Evolutionary conservation across 139 green algal genomes (phyloP).

Genomic region (Pedinophyceae sp.): DNA sequence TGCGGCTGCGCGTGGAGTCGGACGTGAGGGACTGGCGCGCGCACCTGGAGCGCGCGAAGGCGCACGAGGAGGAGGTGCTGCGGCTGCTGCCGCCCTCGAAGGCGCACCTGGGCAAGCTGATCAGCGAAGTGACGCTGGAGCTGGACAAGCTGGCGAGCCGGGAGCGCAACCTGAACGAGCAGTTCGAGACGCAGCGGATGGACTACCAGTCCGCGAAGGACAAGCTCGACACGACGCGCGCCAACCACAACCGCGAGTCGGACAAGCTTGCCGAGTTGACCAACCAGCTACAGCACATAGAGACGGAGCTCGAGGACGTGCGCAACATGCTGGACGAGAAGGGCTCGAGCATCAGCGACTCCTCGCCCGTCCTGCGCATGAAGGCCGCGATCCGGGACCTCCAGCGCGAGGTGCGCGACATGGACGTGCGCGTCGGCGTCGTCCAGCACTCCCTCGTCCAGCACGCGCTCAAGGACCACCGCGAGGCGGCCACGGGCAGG

Average conservation of each 20-base stretch:
- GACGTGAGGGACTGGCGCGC: slow-evolving; percentile 54
- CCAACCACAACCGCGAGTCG: slow-evolving; percentile 24
- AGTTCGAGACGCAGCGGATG: slow-evolving; percentile 38
- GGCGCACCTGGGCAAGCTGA: slow-evolving; percentile 8
- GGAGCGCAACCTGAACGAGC: slow-evolving; percentile 48
- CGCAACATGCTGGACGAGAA: slow-evolving; percentile 47
- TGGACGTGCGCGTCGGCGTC: slow-evolving; percentile 35
- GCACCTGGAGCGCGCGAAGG: slow-evolving; percentile 46
- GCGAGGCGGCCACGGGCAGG: too few species aligned
- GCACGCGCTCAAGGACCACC: slow-evolving; percentile 22
- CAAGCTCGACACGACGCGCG: slow-evolving; percentile 9
- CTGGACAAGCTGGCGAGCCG: slow-evolving; percentile 50
- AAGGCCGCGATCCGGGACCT: slow-evolving; percentile 50
- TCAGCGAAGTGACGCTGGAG: background rate
- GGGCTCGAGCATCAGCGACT: slow-evolving; percentile 55
- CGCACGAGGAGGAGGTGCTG: slow-evolving; percentile 17
- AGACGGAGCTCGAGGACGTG: slow-evolving; percentile 39
- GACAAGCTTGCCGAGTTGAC: slow-evolving; percentile 46
- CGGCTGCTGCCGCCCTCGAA: slow-evolving; percentile 8
- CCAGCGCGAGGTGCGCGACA: slow-evolving; percentile 38
- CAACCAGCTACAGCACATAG: slow-evolving; percentile 41
- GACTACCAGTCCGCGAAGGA: slow-evolving; percentile 32
- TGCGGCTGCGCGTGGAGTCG: slow-evolving; percentile 36
- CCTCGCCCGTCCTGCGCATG: slow-evolving; percentile 48
- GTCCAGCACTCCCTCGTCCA: slow-evolving; percentile 39